Evolutionary conservation across 441 rosid species (phyloP).

Genomic region (Corymbia citriodora): DNA sequence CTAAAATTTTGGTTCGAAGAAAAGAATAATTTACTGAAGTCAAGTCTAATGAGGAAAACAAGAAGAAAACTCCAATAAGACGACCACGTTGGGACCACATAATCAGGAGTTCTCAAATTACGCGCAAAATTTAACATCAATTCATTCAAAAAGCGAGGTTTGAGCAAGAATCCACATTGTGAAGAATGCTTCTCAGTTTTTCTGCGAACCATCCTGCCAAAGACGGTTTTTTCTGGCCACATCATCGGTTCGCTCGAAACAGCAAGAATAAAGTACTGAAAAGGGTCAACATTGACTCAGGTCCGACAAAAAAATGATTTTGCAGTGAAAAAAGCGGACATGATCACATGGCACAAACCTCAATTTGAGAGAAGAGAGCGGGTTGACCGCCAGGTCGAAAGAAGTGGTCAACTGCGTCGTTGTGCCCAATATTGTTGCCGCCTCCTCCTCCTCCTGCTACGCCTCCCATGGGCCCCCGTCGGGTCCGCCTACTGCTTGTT

Average conservation of each 20-base stretch:
- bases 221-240: neutral
- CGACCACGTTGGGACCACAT: neutral
- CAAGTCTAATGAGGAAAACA: neutral
- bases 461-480: too few species aligned
- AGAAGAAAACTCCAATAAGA: neutral
- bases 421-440: neutral
- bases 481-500: too few species aligned
- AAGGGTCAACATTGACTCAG: neutral
- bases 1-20: neutral
- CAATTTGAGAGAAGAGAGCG: too few species aligned
- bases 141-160: neutral
- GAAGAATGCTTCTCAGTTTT: neutral
- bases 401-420: neutral
- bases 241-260: neutral
- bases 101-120: too few species aligned
- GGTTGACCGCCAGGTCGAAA: too few species aligned
- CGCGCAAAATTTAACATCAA: neutral
- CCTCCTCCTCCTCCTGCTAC: too few species aligned
- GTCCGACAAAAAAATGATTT: neutral
- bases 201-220: neutral
- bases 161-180: neutral
- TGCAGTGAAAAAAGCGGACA: neutral
- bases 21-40: too few species aligned
- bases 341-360: too few species aligned
- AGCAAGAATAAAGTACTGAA: neutral